Conservation (phyloP, 2,329 filamentous ascomycete species). For the Trichoderma sp. region DNA sequence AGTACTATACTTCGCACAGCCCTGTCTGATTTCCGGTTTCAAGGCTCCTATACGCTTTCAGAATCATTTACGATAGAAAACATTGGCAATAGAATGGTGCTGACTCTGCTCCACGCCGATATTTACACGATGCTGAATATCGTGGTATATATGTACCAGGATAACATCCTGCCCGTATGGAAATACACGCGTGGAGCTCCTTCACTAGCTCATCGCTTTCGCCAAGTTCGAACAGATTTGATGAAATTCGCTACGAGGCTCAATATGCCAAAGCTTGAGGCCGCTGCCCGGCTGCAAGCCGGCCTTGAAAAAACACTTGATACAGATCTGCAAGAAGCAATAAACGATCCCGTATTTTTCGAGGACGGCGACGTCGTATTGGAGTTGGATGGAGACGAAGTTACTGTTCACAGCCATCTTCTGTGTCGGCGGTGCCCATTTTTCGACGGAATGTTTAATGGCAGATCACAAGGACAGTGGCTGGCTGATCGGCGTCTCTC, state of each 20-base stretch:
- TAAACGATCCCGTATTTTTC: slow-evolving; percentile 70
- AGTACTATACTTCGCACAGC: slow-evolving; percentile 68
- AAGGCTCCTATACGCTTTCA: slow-evolving; percentile 28
- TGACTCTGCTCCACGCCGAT: slow-evolving; percentile 72
- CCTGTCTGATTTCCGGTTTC: slow-evolving; percentile 57
- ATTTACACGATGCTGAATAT: slow-evolving; percentile 79
- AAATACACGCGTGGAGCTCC: slow-evolving; percentile 70
- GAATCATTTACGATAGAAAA: slow-evolving; percentile 41
- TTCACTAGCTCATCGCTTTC: slow-evolving; percentile 69
- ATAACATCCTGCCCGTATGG: slow-evolving; percentile 82
- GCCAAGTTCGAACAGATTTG: slow-evolving; percentile 79
- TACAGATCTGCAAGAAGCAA: slow-evolving; percentile 69
- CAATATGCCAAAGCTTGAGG: slow-evolving; percentile 71
- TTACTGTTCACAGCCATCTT: slow-evolving; percentile 74
- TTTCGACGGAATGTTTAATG: slow-evolving; percentile 86
- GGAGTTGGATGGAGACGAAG: slow-evolving; percentile 72
- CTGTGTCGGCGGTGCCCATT: slow-evolving; percentile 86
- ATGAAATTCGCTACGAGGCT: slow-evolving; percentile 79
- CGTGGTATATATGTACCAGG: slow-evolving; percentile 77
- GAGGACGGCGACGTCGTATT: slow-evolving; percentile 77
- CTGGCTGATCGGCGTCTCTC: slow-evolving; percentile 66
- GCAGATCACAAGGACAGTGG: slow-evolving; percentile 85
- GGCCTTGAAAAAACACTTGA: slow-evolving; percentile 65
- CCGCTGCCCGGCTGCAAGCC: slow-evolving; percentile 74
- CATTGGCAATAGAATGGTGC: slow-evolving; percentile 51